These are phyloP conservation scores for Camelina neglecta DNA, from an alignment of 345 rosid genomes.

Conservation along the genomic window DNA sequence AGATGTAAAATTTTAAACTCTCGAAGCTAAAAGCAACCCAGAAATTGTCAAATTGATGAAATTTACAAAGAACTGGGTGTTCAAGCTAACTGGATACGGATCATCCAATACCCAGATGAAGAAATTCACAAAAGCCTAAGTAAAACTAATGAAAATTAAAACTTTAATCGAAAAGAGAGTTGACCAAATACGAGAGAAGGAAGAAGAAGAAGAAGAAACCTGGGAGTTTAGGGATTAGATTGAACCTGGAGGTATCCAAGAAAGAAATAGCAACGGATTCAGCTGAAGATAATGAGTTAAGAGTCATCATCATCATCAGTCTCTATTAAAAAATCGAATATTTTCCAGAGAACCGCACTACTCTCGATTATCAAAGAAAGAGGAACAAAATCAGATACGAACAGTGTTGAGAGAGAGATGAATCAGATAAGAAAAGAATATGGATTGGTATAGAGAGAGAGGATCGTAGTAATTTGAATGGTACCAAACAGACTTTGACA, in stretches of 20 bases:
- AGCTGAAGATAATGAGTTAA: conserved; percentile 66
- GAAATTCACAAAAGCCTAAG: not conserved
- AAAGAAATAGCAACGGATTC: conserved; percentile 67
- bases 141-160: conserved; percentile 26
- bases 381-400: no score
- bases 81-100: not conserved
- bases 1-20: not conserved
- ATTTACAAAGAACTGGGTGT: conserved; percentile 1
- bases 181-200: not conserved
- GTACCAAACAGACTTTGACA: conserved; percentile 11
- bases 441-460: conserved; percentile 23
- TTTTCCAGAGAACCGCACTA: conserved; percentile 27
- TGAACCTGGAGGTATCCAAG: conserved; percentile 65
- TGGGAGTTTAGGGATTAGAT: conserved; percentile 54
- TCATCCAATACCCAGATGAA: conserved; percentile 18
- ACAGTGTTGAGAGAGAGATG: no score
- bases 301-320: conserved; percentile 71
- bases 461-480: conserved; percentile 27
- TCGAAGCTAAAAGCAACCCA: not conserved
- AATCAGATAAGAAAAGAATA: conserved; percentile 24
- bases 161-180: conserved; percentile 17
- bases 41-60: not conserved
- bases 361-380: conserved; percentile 15
- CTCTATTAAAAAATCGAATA: conserved; percentile 31
- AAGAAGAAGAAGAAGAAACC: conserved; percentile 45